These are phyloP conservation scores for Perkinsus marinus DNA, from an alignment of 169 alveolate genomes.

Conservation along the genomic window DNA sequence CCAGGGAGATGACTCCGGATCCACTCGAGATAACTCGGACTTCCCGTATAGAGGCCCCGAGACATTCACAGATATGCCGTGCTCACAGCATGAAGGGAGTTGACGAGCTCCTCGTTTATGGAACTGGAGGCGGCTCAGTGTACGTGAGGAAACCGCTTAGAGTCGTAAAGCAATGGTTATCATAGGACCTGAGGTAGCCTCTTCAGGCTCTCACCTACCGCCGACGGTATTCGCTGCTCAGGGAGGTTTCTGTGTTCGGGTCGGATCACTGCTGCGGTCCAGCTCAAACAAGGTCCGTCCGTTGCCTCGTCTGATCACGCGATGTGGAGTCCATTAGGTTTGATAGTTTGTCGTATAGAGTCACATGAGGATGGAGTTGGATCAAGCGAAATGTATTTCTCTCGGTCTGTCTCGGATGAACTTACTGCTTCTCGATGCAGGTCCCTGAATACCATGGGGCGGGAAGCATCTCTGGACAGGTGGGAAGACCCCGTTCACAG, in stretches of 20 bases:
- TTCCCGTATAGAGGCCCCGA: background rate
- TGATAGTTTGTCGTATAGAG: background rate
- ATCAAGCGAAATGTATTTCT: background rate
- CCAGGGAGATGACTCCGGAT: background rate
- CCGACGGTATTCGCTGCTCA: background rate
- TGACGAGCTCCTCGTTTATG: background rate
- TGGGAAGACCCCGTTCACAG: background rate
- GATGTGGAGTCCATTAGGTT: background rate
- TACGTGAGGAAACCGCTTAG: background rate
- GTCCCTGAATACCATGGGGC: background rate
- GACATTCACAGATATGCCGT: background rate
- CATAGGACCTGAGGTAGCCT: background rate
- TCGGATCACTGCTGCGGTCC: background rate
- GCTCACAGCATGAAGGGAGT: background rate
- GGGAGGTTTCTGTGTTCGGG: background rate
- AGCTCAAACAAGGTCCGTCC: background rate
- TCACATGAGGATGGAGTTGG: background rate
- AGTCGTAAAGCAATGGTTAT: too few relatives aligned
- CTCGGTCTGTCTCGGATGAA: background rate
- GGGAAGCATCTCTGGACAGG: background rate
- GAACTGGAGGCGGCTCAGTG: background rate
- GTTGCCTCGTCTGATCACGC: background rate
- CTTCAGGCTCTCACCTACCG: background rate
- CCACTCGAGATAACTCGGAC: background rate
- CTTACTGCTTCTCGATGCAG: background rate